Evolutionary conservation across 495 filamentous ascomycete species (phyloP).

Genomic region (Trichoderma erinaceum): DNA sequence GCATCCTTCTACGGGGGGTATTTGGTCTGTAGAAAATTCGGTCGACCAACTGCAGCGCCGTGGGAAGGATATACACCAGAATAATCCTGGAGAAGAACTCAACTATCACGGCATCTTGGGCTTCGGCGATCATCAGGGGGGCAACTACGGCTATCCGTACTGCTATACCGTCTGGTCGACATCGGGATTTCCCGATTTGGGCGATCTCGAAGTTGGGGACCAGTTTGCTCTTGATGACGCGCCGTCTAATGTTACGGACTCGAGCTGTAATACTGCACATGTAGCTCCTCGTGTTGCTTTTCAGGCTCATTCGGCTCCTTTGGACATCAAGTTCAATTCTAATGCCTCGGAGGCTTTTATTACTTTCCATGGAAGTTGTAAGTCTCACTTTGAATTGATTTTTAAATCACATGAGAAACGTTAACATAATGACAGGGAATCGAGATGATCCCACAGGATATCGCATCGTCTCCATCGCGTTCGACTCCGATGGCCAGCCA

Average conservation of each 20-base stretch:
- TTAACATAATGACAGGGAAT: conserved; percentile 35
- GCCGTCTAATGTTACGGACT: background rate
- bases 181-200: conserved; percentile 23
- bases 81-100: conserved; percentile 71
- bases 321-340: conserved; percentile 51
- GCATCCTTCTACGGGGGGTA: conserved; percentile 44
- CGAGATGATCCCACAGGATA: conserved; percentile 51
- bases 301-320: conserved; percentile 53
- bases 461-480: conserved; percentile 43
- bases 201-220: conserved; percentile 27
- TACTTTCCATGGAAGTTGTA: conserved; percentile 42
- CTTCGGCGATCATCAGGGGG: conserved; percentile 22
- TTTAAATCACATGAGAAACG: background rate
- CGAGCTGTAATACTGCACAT: conserved; percentile 33
- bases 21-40: conserved; percentile 70
- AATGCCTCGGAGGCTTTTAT: conserved; percentile 30
- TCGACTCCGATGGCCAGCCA: conserved; percentile 38
- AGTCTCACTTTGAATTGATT: background rate
- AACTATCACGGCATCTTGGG: conserved; percentile 62
- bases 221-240: conserved; percentile 44
- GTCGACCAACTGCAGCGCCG: conserved; percentile 54
- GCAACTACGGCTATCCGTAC: conserved; percentile 63
- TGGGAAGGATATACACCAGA: conserved; percentile 54
- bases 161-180: conserved; percentile 61
- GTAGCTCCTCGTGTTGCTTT: conserved; percentile 49